Evolutionary conservation across 208 protist species (phyloP).

Genomic region (Trypanosoma melophagium): DNA sequence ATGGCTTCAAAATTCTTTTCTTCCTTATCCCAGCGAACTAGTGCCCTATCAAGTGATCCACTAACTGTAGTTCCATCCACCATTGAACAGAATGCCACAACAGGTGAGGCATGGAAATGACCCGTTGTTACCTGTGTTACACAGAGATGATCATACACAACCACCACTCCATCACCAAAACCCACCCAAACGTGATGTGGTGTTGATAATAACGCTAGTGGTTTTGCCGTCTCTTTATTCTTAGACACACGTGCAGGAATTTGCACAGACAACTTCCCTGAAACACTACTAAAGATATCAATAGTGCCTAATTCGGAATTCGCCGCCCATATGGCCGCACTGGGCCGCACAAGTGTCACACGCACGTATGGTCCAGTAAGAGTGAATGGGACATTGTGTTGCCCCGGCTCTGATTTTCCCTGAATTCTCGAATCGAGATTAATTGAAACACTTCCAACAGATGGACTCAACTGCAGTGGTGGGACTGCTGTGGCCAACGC

Average conservation of each 20-base stretch:
- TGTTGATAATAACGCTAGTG: slow-evolving; percentile 47
- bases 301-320: slow-evolving; percentile 44
- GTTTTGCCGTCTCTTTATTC: slow-evolving; percentile 7
- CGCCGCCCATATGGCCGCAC: slow-evolving; percentile 62
- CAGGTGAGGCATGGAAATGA: slow-evolving; percentile 46
- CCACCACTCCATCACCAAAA: slow-evolving; percentile 68
- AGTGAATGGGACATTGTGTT: slow-evolving; percentile 39
- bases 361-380: slow-evolving; percentile 46
- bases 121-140: slow-evolving; percentile 56
- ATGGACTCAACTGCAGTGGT: not conserved
- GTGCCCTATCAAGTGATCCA: slow-evolving; percentile 61
- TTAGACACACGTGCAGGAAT: slow-evolving; percentile 16
- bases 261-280: slow-evolving; percentile 42
- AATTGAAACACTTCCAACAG: not conserved
- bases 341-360: slow-evolving; percentile 31
- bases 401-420: not conserved
- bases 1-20: slow-evolving; percentile 76
- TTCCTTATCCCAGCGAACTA: slow-evolving; percentile 84
- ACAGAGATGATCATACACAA: slow-evolving; percentile 80
- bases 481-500: not conserved
- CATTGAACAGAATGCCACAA: slow-evolving; percentile 46
- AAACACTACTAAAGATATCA: slow-evolving; percentile 70
- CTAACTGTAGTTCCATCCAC: slow-evolving; percentile 56
- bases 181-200: slow-evolving; percentile 75
- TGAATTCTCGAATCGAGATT: not conserved